Base-by-base conservation (phyloP, 257 asterid genomes). In the Rubia yunnanensis region DNA sequence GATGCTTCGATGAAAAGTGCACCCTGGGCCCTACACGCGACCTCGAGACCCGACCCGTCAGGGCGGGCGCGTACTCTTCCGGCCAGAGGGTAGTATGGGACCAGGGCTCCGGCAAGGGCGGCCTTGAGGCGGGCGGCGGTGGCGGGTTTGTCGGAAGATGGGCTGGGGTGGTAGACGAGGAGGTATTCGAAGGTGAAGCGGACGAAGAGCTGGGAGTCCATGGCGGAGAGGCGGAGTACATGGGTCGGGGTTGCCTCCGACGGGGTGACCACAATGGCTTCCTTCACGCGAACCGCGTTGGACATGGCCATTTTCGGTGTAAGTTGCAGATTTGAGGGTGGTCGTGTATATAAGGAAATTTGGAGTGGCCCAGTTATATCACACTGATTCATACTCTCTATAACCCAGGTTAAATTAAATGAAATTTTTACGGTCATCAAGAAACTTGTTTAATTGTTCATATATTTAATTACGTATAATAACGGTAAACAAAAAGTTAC, bases 181-280 rank as follows among this genome's bases (percentile, higher is more conserved):
- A 88, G 50, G 50, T 84, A 84, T 39, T 88, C 96, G 41, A 82
- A 63, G 34, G 84, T 81, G 71, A 88, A 88, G 17, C 94, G 89
- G 10, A 86, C 79, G 68, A 88, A 88, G 4, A 78, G 80, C 69
- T 88, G 91, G 55, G 96, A 88, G 64, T 88, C 96, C 28, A 88
- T 60, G 14, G 89, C 80, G 13, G 96, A 86, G 67, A 88, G 94
- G 6, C 54, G 88, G 73, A 88, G 85, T 66, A 52, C 57, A 48
- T 81, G 85, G 26, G 60, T 72, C 36, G 94, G 96, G 0, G 94
- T 88, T 41, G 87, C 85, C 6, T 76, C 63, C 11, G 86, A 75
- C 32, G 96, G 89, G 64, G 67, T 63, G 50, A 88, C 77, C 27
- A 86, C 30, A 55, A 73, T 61, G 49, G 82, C 88, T 73, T 84